Base-by-base conservation (phyloP, 2,329 filamentous ascomycete species). In the Talaromyces sp. region DNA sequence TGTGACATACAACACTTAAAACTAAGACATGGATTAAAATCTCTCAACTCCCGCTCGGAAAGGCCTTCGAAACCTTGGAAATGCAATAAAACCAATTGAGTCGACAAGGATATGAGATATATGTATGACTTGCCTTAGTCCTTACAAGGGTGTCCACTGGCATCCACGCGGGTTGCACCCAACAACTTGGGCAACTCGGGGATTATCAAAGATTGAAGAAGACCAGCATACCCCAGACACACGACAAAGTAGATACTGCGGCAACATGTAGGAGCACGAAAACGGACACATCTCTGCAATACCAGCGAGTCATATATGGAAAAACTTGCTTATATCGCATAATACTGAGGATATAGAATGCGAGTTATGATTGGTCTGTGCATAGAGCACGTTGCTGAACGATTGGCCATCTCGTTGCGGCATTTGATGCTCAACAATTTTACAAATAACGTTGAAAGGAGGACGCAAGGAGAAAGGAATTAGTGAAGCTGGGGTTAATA, bases 331-430 rank as follows among this genome's bases (percentile, higher is more conserved):
- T 49, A 8, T 49, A 49, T 27, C 13, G 47, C 7, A n/a, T n/a
- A 31, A n/a, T 10, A 13, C 6, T 31, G 47, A 50, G 47, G 3
- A 47, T 8, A 27, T 54, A 11, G 8, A 35, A 35, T 5, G 31
- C 27, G 50, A 35, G 39, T 37, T 24, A 47, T 62, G 60, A 62
- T 62, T 58, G 56, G 64, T 39, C 52, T 50, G 56, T 64, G 49
- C 49, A 24, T 31, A 14, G 59, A 19, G 66, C 66, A 67, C 66
- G 66, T 67, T 67, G 60, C 16, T 10, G 63, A 60, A 47, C 52
- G 66, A 67, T 67, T 67, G 66, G 65, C 50, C 43, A 49, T 37
- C 52, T 56, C 31, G 19, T 37, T 56, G 52, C n/a, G 31, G 33
- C 50, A 54, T 54, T 54, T 54, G 31, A 19, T 35, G n/a, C 31